Base-by-base conservation (phyloP, 257 asterid genomes). In the Jacaranda copaia region DNA sequence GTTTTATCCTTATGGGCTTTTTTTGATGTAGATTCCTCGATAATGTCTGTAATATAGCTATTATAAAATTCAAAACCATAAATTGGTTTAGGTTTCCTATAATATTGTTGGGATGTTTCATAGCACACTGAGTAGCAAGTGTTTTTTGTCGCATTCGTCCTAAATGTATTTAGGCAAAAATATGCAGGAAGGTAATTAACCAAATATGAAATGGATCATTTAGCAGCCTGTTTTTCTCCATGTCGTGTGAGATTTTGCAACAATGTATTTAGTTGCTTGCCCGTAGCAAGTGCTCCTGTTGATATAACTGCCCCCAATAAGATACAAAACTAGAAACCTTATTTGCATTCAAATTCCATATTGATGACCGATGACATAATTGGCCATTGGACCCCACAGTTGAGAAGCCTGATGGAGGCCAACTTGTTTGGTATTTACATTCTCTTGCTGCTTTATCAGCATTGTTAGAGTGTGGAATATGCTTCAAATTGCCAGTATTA, bases 1-100 rank as follows among this genome's bases (percentile, higher is more conserved):
- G 61, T 42, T 25, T 48, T 18, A 56, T 59, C 57, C 20, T 65
- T 52, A 40, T 19, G 63, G 46, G 65, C 32, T 25, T 53, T 77
- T 16, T 43, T 56, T 32, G 20, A 68, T 79, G 75, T 79, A 76
- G 77, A 63, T 79, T 56, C 73, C 74, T 35, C n/a, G 49, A 43
- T 69, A n/a, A 10, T 45, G 18, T 25, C 43, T 46, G 75, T 73
- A 65, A 67, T 78, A 43, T 58, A 68, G 66, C 49, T 51, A 55
- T 42, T 35, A 35, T 25, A 14, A 51, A 60, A 58, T 51, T 70
- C 5, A 9, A 25, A 79, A 66, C 64, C 64, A 43, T 72, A 62
- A 72, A 25, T 25, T 25, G 32, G 32, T 25, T 25, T 25, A 25
- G 32, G 32, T 25, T 25, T 25, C 32, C 32, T 18, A 38, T 60